Conservation (phyloP, 768 basidiomycete species). For the Tephrocybe sp. region DNA sequence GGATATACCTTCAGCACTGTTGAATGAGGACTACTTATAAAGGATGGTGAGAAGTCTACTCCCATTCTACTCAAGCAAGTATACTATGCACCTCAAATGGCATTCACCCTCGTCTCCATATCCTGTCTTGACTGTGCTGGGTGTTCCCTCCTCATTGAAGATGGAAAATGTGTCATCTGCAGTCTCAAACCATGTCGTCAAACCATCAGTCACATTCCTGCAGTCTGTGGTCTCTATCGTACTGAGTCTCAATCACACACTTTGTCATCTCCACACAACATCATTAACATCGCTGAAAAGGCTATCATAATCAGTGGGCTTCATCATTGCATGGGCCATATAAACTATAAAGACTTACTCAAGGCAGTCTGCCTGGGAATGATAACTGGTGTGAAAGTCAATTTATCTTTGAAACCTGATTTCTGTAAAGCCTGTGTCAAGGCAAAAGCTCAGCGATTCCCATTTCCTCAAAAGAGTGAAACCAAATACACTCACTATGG, state of each 20-base stretch:
- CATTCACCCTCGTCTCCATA: too few relatives aligned
- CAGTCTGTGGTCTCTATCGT: conserved; percentile 23
- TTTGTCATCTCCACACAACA: conserved; percentile 2
- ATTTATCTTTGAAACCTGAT: conserved; percentile 16
- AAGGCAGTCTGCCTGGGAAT: conserved; percentile 24
- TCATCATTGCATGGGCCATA: conserved; percentile 32
- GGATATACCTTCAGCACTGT: conserved; percentile 1
- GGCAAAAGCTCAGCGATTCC: too few relatives aligned
- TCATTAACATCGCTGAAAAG: too few relatives aligned
- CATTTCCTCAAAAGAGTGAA: too few relatives aligned
- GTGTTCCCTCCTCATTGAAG: too few relatives aligned
- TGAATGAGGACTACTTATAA: too few relatives aligned
- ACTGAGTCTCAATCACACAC: conserved; percentile 7
- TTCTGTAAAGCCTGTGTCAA: conserved; percentile 23
- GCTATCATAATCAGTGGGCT: conserved; percentile 24
- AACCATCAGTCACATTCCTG: conserved; percentile 22
- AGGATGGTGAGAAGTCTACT: not conserved
- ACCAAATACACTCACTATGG: not conserved
- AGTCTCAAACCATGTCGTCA: too few relatives aligned
- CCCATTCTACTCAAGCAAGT: not conserved
- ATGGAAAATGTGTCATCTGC: too few relatives aligned
- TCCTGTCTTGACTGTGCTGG: too few relatives aligned
- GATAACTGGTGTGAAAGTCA: conserved; percentile 28
- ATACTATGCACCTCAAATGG: too few relatives aligned
- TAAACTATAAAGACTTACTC: conserved; percentile 22